These are phyloP conservation scores for Exophiala sideris DNA, from an alignment of 2,329 filamentous ascomycete genomes.

Conservation along the genomic window DNA sequence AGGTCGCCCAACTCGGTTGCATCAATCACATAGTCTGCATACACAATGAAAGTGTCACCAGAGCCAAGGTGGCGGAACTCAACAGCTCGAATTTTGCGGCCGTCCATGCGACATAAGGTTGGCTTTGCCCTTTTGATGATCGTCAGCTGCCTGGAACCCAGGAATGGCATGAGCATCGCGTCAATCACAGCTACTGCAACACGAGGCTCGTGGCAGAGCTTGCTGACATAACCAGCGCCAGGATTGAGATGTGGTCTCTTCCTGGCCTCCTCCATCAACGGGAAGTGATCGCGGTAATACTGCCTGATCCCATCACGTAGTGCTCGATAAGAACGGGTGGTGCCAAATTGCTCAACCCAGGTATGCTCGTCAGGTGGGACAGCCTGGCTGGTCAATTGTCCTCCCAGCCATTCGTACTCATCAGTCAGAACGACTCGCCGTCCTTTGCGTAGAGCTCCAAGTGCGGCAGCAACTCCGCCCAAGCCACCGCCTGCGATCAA, in stretches of 20 bases:
- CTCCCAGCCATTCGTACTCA: slow-evolving; percentile 2
- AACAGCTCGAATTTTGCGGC: neutral
- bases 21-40: slow-evolving; percentile 5
- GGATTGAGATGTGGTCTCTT: neutral
- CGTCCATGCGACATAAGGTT: neutral
- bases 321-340: slow-evolving; percentile 1
- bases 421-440: neutral
- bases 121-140: neutral
- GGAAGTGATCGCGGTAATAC: slow-evolving; percentile 1
- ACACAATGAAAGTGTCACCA: neutral
- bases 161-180: neutral
- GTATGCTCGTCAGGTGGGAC: slow-evolving; percentile 1
- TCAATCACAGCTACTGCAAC: slow-evolving; percentile 4
- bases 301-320: neutral
- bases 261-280: neutral
- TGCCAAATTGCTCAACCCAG: slow-evolving; percentile 4
- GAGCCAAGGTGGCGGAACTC: neutral
- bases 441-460: neutral
- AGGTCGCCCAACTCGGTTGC: slow-evolving; percentile 4
- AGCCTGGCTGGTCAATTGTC: slow-evolving; percentile 3
- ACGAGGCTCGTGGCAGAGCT: slow-evolving; percentile 2
- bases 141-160: slow-evolving; percentile 1
- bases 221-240: slow-evolving; percentile 4
- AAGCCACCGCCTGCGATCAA: neutral
- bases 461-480: neutral